Base-by-base conservation (phyloP, 2,329 filamentous ascomycete species). In the Fusarium temperatum region DNA sequence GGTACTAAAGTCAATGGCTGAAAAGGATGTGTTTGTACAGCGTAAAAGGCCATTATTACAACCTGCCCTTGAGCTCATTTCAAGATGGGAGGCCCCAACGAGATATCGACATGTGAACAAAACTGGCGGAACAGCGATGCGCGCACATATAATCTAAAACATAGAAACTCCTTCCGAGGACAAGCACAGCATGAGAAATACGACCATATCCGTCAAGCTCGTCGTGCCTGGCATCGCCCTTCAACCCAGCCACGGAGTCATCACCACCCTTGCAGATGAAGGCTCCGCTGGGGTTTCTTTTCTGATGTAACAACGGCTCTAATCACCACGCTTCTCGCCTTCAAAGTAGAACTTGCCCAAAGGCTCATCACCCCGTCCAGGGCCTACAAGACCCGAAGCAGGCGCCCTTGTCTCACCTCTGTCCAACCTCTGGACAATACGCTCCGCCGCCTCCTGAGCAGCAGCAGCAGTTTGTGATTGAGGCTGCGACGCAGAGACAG, bases 271-370 rank as follows among this genome's bases (percentile, higher is more conserved):
- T 32, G 36, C 38, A 47, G 36, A 39, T 26, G 26, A 38, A 41
- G 30, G 30, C 44, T 38, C 59, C 15, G 18, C 42, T 36, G 42
- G 15, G 20, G 28, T 24, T 30, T 35, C 56, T 53, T 50, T 47
- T 60, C 54, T 42, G 10, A 47, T 28, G 32, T 35, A 26, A 39
- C 15, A 41, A 9, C 10, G 20, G 42, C 38, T 47, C 67, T 57
- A 74, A 24, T 74, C 71, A 17, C 76, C 73, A 41, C 74, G 73
- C 50, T 64, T 77, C 30, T 78, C 74, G 18, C 86, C 85, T 78
- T 92, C 90, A 75, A 91, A 91, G 72, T 89, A 89, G 75, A 91
- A 90, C 70, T 86, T 87, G 20, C 89, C 89, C 58, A 91, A 75
- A 17, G 85, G 79, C 53, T 87, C 85, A 10, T 82, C 85, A 42